phyloP scores from a whole-genome alignment of 2,329 filamentous ascomycete species.

The Macroventuria anomochaeta region DNA sequence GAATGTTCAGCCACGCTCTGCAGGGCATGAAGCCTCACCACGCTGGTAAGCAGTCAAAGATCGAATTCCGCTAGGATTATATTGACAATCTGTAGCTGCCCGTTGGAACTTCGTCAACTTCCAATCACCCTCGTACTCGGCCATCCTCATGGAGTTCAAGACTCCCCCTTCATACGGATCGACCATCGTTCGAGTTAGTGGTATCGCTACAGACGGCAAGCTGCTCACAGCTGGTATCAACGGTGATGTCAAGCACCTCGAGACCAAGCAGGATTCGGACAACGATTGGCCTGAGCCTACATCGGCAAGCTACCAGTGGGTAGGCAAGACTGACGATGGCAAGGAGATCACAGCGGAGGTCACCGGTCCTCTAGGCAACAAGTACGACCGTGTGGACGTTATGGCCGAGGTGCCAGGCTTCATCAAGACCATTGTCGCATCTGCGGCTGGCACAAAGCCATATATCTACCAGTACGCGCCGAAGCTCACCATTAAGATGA shows the following conservation, averaged over 20 bases:
- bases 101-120: slow-evolving; percentile 95
- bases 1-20: slow-evolving; percentile 81
- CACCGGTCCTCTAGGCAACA: slow-evolving; percentile 71
- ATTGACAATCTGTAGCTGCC: slow-evolving; percentile 60
- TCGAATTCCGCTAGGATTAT: neutral
- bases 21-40: slow-evolving; percentile 99
- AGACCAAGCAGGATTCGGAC: slow-evolving; percentile 72
- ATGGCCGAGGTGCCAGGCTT: slow-evolving; percentile 97
- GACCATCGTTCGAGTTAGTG: slow-evolving; percentile 82
- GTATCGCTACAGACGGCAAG: slow-evolving; percentile 79
- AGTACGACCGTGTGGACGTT: slow-evolving; percentile 85
- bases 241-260: slow-evolving; percentile 72
- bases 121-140: slow-evolving; percentile 85
- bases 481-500: slow-evolving; percentile 78
- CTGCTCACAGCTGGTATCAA: slow-evolving; percentile 74
- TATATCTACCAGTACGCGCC: slow-evolving; percentile 96
- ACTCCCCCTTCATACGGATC: slow-evolving; percentile 92
- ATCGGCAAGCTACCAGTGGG: slow-evolving; percentile 77
- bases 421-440: slow-evolving; percentile 90
- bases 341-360: slow-evolving; percentile 73
- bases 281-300: slow-evolving; percentile 91
- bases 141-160: slow-evolving; percentile 93
- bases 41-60: slow-evolving; percentile 63
- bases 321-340: slow-evolving; percentile 76
- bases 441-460: slow-evolving; percentile 88